Percentiles rank a stretch among this genome's conserved stretches.
Conservation (phyloP, 257 asterid genomes). For the Lycium barbarum region DNA sequence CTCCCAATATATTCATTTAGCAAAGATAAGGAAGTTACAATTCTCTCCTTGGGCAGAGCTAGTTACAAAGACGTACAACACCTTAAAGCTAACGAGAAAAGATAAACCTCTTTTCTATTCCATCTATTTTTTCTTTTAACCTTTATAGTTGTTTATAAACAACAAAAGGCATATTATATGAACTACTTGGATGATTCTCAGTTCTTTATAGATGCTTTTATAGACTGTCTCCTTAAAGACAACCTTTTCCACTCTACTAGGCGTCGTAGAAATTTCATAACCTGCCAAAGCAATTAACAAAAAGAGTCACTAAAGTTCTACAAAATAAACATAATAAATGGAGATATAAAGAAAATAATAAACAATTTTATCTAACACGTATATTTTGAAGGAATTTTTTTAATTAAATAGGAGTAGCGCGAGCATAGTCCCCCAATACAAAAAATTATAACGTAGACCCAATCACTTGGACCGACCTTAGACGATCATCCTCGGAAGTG, state of each 20-base stretch:
- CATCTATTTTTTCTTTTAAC: slow-evolving; percentile 13
- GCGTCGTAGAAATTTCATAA: slow-evolving; percentile 68
- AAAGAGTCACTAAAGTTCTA: background rate
- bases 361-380: background rate
- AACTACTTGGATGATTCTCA: slow-evolving; percentile 20
- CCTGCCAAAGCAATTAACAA: slow-evolving; percentile 44
- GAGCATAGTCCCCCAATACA: too few relatives aligned
- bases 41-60: too few relatives aligned
- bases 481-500: too few relatives aligned
- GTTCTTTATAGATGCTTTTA: slow-evolving; percentile 43
- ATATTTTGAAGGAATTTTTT: too few relatives aligned
- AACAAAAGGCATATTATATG: slow-evolving; percentile 34
- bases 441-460: too few relatives aligned
- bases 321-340: background rate
- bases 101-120: slow-evolving; percentile 3
- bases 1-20: background rate
- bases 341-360: background rate
- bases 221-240: slow-evolving; percentile 46
- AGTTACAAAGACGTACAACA: slow-evolving; percentile 40
- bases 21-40: slow-evolving; percentile 43
- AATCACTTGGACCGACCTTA: too few relatives aligned
- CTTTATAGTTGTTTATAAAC: slow-evolving; percentile 16
- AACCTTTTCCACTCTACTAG: slow-evolving; percentile 64
- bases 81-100: slow-evolving; percentile 31
- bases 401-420: too few relatives aligned